Evolutionary conservation across 768 basidiomycete genomes (phyloP).

Genomic region (Lentinula guzmanii): DNA sequence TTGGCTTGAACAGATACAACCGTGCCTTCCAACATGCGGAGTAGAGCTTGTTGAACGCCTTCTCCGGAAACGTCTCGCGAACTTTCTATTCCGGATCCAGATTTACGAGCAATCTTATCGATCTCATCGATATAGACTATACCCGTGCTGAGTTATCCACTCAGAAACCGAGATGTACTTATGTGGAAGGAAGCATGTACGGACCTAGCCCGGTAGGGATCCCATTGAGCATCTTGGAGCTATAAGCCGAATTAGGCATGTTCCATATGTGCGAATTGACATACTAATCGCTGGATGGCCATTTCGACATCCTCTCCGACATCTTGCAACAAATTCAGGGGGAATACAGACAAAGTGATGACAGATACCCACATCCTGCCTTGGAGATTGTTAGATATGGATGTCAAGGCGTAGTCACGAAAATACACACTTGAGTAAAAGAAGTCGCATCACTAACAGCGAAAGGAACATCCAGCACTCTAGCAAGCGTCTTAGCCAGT

Average conservation of each 20-base stretch:
- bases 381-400: slow-evolving; percentile 15
- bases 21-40: slow-evolving; percentile 94
- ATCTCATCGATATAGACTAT: slow-evolving; percentile 97
- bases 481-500: slow-evolving; percentile 86
- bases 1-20: slow-evolving; percentile 78
- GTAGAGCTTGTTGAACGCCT: slow-evolving; percentile 90
- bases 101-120: slow-evolving; percentile 82
- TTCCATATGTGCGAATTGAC: slow-evolving; percentile 9
- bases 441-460: slow-evolving; percentile 91
- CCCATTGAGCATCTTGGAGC: slow-evolving; percentile 89
- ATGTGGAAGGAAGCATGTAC: slow-evolving; percentile 21
- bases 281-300: slow-evolving; percentile 77
- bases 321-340: slow-evolving; percentile 37
- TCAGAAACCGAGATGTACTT: background rate
- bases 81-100: slow-evolving; percentile 54
- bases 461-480: slow-evolving; percentile 89
- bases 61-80: slow-evolving; percentile 90
- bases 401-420: background rate
- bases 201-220: slow-evolving; percentile 75
- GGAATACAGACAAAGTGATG: slow-evolving; percentile 5
- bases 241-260: slow-evolving; percentile 19
- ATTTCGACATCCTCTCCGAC: slow-evolving; percentile 97
- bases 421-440: slow-evolving; percentile 68
- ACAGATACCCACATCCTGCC: slow-evolving; percentile 61
- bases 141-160: slow-evolving; percentile 54